Evolutionary conservation across 805 yeast species (phyloP), one percentile per base, ranked within the genome.

Genomic region (Barnettozyma wickerhamii): DNA sequence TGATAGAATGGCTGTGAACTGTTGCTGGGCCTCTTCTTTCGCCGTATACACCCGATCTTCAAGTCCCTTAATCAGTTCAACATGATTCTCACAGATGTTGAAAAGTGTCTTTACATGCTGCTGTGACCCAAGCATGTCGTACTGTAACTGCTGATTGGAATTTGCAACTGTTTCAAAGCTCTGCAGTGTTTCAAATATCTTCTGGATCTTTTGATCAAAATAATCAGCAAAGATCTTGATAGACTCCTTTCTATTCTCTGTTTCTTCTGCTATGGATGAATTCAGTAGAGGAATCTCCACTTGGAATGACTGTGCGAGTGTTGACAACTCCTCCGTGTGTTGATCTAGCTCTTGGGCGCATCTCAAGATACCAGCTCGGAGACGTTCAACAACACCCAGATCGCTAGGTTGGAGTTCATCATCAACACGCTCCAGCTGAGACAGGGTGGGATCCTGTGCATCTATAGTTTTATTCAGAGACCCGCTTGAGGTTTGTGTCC

Each of bases 201-300:
- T 10, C 4, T 38, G 32, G 27, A 42, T 38, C 23, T 38, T 42
- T n/a, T 15, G 12, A 20, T 42, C 46, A 28, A 42, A 42, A 18
- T 30, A 42, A 10, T 31, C 21, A 5, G 46, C 35, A 31, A 42
- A 42, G 12, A 38, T 35, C 7, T 15, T 27, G 21, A 42, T 30
- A 4, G 46, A 38, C 14, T 42, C 46, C 24, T 42, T 34, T 30
- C 46, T 36, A 21, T 33, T 31, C 2, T 34, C 34, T 15, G 14
- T 20, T 15, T 42, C 46, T n/a, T 35, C 35, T 18, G 4, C 12
- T 6, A 41, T 27, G 2, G 21, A 9, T 13, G 32, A 26, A 19
- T 14, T 19, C 6, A 41, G 14, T 18, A 31, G 13, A 13, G 40
- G 40, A 6, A 30, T 15, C 13, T 37, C 35, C 30, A 30, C 23